Evolutionary conservation across 495 filamentous ascomycete genomes (phyloP), one percentile per base, ranked within the genome.

Genomic region (Talaromyces stipitatus): DNA sequence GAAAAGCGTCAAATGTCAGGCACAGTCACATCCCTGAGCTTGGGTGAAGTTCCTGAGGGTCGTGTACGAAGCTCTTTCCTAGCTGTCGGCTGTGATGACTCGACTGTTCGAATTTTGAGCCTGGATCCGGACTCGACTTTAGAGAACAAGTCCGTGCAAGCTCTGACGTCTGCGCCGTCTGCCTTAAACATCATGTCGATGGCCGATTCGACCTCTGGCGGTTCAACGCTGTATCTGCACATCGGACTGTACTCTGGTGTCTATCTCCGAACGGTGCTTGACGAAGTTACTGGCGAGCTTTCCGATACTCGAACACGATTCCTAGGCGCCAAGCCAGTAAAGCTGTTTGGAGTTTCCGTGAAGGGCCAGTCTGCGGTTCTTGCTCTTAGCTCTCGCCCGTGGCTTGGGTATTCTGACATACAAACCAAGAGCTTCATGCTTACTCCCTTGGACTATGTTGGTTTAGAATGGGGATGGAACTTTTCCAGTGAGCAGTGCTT

Each of bases 1-100:
- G 92, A 97, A 60, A 91, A 92, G 71, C 88, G 88, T 60, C 87
- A 95, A 65, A 95, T 97, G 90, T 90, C 86, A 54, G 91, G 90
- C n/a, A 95, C 91, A 0, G 90, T 99, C 18, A 97, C 91, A 14
- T 92, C 88, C 50, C 76, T 99, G 14, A 95, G 91, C 65, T 77
- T 99, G 56, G 95, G 92, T n/a, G 86, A 91, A 47, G 91, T 97
- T 16, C 92, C 92, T 0, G 88, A 94, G 69, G 95, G 95, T 23
- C 82, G 90, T 18, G 72, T 90, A 45, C 78, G 94, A 60, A 92
- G 89, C 63, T 86, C 88, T 2, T 97, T 92, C 72, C 74, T 97
- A 38, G 95, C 95, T 55, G 95, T 99, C 53, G 95, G 95, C 10
- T 97, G 92, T 67, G 92, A 96, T 65, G 95, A 99, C 66, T 91